Base-by-base conservation (phyloP, 768 basidiomycete species). In the Tremella fuciformis region DNA sequence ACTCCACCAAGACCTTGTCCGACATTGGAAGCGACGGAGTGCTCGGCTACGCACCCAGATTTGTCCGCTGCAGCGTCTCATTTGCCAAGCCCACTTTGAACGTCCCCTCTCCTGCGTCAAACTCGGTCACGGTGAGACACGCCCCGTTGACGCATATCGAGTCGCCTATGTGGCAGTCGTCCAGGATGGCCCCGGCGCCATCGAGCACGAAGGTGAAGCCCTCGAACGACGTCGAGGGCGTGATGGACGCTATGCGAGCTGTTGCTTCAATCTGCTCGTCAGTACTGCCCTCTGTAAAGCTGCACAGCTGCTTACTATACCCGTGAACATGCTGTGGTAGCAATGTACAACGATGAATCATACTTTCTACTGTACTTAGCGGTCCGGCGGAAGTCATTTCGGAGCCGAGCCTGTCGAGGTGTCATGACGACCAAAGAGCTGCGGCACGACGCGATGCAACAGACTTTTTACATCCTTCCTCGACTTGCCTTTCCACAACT, bases 1-100 rank as follows among this genome's bases (percentile, higher is more conserved):
- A n/a, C 22, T 46, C 22, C 42, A 15, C 42, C 29, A 4, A 34
- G 29, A 34, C 29, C 11, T 6, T 34, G 29, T 34, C 29, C 48
- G 8, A 50, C 26, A n/a, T 2, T 50, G 48, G 26, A 13, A 6
- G 21, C 48, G 24, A 19, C 7, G 15, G 7, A 7, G 29, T 4
- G 22, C 51, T 18, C 48, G 29, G 44, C 25, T 29, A 71, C 80
- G 66, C 72, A 89, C 94, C 96, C 29, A 98, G 80, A 79, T 97
- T 89, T 1, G 93, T 97, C 76, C 91, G 81, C 53, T 84, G 82
- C 59, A 99, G 79, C 13, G 96, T 98, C 80, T 99, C 96, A 66
- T 94, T 93, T 46, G 94, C 93, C 49, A 99, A 80, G 83, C 92
- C 94, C 48, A 97, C 90, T 70, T 84, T 88, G 81, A 99, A 98